Conservation (phyloP, 306 rosid species). For the Casuarina glauca region DNA sequence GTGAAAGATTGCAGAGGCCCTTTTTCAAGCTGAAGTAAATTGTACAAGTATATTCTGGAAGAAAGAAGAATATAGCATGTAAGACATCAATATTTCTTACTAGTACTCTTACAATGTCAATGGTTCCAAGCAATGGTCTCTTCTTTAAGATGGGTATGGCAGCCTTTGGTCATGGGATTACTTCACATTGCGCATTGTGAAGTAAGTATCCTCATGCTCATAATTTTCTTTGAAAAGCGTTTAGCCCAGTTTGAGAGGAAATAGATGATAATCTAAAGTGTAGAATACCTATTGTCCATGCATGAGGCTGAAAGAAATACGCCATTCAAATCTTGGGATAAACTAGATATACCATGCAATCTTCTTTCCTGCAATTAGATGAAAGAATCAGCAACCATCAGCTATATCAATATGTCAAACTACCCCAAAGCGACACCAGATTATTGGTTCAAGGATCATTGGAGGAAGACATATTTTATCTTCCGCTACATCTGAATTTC, state of each 20-base stretch:
- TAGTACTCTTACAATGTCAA: background rate
- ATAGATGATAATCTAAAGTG: conserved; percentile 8
- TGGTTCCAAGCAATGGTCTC: background rate
- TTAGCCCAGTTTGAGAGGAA: conserved; percentile 12
- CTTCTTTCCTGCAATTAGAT: conserved; percentile 59
- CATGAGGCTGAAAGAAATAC: conserved; percentile 83
- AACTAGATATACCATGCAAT: conserved; percentile 87
- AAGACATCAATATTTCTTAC: background rate
- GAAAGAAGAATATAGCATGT: background rate
- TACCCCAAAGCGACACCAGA: conserved; percentile 14
- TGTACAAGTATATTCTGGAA: conserved; percentile 74
- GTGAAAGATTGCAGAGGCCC: conserved; percentile 73
- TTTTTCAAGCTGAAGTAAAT: conserved; percentile 78
- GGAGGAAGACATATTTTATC: background rate
- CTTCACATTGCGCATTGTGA: background rate
- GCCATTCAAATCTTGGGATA: conserved; percentile 92
- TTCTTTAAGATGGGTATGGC: background rate
- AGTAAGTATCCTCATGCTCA: background rate
- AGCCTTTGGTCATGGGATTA: background rate
- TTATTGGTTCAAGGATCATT: background rate
- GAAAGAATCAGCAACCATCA: conserved; percentile 17
- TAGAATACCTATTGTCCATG: conserved; percentile 79
- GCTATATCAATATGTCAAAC: background rate
- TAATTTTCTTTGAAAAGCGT: background rate
- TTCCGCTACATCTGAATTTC: background rate